phyloP scores from a whole-genome alignment of 2,329 filamentous ascomycete species.

The Penicillium verrucosum region DNA sequence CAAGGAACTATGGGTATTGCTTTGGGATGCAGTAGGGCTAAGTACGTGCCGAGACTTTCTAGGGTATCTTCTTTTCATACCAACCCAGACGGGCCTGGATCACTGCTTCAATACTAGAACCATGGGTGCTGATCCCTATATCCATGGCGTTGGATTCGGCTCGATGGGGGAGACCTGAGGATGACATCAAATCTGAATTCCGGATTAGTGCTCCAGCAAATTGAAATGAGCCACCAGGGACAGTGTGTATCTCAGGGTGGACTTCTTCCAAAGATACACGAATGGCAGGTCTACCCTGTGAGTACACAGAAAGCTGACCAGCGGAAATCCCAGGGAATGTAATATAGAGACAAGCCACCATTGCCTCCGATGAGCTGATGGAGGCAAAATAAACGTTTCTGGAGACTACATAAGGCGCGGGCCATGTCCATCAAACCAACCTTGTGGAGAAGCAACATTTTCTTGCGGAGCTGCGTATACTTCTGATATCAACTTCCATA shows the following conservation, averaged over 20 bases:
- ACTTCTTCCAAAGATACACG: neutral
- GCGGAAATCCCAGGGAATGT: neutral
- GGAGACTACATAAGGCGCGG: neutral
- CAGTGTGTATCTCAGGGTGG: neutral
- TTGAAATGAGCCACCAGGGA: neutral
- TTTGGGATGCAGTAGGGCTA: neutral
- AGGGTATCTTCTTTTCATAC: neutral
- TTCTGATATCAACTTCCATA: neutral
- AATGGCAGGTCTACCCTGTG: neutral
- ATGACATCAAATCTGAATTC: slow-evolving; percentile 7
- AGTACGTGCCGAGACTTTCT: neutral
- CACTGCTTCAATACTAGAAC: neutral
- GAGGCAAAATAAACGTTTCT: neutral
- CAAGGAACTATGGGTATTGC: neutral
- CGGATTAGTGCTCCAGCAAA: slow-evolving; percentile 5
- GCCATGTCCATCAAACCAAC: neutral
- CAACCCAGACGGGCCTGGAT: neutral
- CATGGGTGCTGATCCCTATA: neutral
- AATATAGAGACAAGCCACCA: neutral
- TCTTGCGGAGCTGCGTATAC: neutral
- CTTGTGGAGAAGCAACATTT: neutral
- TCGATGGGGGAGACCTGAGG: neutral
- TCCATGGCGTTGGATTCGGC: neutral
- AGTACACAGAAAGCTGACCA: neutral
- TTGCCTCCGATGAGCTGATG: slow-evolving; percentile 2